Percentiles rank a stretch among this genome's conserved stretches.
These are phyloP conservation scores for Babesia sp. DNA, from an alignment of 169 alveolate species.

Conservation along the genomic window DNA sequence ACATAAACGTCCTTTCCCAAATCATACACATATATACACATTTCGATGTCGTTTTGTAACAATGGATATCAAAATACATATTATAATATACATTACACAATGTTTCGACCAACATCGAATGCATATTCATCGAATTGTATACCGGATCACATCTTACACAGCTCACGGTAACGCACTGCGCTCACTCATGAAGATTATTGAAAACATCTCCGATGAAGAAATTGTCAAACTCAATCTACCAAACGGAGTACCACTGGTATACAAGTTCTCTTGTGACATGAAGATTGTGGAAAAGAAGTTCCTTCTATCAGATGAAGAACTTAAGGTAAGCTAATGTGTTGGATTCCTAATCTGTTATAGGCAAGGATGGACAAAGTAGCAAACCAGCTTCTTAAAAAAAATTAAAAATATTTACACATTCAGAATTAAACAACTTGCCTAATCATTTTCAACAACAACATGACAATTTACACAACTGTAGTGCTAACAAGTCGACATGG, in stretches of 20 bases:
- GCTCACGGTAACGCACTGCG: slow-evolving; percentile 99
- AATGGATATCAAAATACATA: too few relatives aligned
- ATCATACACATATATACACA: too few relatives aligned
- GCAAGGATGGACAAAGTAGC: slow-evolving; percentile 92
- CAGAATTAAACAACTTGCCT: too few relatives aligned
- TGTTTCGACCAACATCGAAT: too few relatives aligned
- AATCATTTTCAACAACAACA: background rate
- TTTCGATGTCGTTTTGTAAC: too few relatives aligned
- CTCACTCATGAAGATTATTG: slow-evolving; percentile 93
- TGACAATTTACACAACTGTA: background rate
- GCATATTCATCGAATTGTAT: too few relatives aligned
- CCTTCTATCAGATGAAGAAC: slow-evolving; percentile 88
- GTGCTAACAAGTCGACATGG: slow-evolving; percentile 6
- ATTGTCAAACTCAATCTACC: slow-evolving; percentile 94
- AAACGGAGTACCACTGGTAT: slow-evolving; percentile 95
- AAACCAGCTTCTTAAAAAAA: slow-evolving; percentile 91
- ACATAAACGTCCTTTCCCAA: too few relatives aligned
- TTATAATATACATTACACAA: too few relatives aligned
- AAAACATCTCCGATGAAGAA: slow-evolving; percentile 90
- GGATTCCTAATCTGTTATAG: slow-evolving; percentile 32
- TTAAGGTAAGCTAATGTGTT: slow-evolving; percentile 61
- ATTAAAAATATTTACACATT: too few relatives aligned
- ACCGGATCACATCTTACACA: too few relatives aligned
- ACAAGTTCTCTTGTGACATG: slow-evolving; percentile 90
- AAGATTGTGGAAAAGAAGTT: slow-evolving; percentile 89